Conservation (phyloP, 2,329 filamentous ascomycete genomes). For the Cladosporium colombiae region DNA sequence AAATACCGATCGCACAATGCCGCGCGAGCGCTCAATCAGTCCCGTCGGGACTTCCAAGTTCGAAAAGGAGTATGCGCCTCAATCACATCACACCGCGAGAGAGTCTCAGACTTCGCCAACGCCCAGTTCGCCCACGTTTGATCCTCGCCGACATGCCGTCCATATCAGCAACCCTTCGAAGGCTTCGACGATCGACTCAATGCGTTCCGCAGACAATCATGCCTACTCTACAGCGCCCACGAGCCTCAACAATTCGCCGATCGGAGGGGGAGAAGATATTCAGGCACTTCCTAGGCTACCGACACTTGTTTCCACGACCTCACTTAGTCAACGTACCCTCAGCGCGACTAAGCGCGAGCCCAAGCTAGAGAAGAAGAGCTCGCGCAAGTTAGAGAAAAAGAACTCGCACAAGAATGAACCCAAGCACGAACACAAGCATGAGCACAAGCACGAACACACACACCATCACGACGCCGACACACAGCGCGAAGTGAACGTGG, state of each 20-base stretch:
- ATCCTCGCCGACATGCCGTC: slow-evolving; percentile 7
- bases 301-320: not conserved
- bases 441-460: not conserved
- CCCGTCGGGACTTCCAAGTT: slow-evolving; percentile 36
- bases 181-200: slow-evolving; percentile 20
- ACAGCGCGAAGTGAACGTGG: slow-evolving; percentile 10
- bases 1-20: slow-evolving; percentile 16
- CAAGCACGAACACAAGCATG: not conserved
- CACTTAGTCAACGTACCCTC: not conserved
- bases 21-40: slow-evolving; percentile 27
- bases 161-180: slow-evolving; percentile 23
- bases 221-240: slow-evolving; percentile 18
- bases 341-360: not conserved
- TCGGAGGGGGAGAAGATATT: slow-evolving; percentile 10
- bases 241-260: slow-evolving; percentile 19
- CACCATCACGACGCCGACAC: not conserved
- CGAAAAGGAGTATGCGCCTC: slow-evolving; percentile 30
- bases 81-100: slow-evolving; percentile 22
- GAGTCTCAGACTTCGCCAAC: slow-evolving; percentile 20
- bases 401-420: not conserved
- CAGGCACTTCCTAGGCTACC: slow-evolving; percentile 3
- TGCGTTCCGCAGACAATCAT: slow-evolving; percentile 6
- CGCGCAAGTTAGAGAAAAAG: not conserved
- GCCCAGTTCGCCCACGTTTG: slow-evolving; percentile 3
- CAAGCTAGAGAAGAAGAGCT: not conserved